Base-by-base conservation (phyloP, 1,284 basidiomycete species). In the Stereum hirsutum region DNA sequence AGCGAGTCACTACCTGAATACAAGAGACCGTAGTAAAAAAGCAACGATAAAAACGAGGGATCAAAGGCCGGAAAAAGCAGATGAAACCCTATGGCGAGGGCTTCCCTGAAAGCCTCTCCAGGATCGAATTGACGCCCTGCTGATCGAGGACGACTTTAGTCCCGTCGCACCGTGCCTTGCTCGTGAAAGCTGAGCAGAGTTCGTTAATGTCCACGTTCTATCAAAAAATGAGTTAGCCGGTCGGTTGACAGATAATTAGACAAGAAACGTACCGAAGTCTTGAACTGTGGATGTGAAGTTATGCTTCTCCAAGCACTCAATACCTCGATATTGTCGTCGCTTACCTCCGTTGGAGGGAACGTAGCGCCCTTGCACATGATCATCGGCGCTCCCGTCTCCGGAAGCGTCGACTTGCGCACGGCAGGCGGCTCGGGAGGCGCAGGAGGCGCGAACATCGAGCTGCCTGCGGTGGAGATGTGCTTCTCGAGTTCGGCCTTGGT, bases 121-220 rank as follows among this genome's bases (percentile, higher is more conserved):
- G 64, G 52, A 87, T 78, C 47, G 73, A 68, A 50, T 69, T 65
- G 49, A 86, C 78, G 25, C 79, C 75, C 52, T 73, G 66, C 12
- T 82, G 82, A 55, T 87, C 81, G 40, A 87, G 63, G 17, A 87
- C 84, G 33, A 87, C 81, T 62, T 84, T 85, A 25, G 75, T 78
- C 25, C 87, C 86, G 49, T 89, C 85, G 55, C 86, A 89, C 41
- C 75, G 70, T 38, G 87, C 86, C 63, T 89, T 89, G 54, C 62
- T 72, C 34, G 83, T 74, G 55, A 89, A 87, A 59, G 88, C 82
- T 7, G 74, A 57, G 55, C 86, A 89, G 15, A 89, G 65, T 40
- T 81, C 69, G 50, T 82, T 84, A 49, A 89, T 78, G 53, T 89
- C 86, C 31, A 74, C 66, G 51, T 86, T 81, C 81, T 87, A 51